Percentiles rank a stretch among this genome's conserved stretches.
Evolutionary conservation across 1,284 basidiomycete species (phyloP).

Genomic region (Puccinia coronata): DNA sequence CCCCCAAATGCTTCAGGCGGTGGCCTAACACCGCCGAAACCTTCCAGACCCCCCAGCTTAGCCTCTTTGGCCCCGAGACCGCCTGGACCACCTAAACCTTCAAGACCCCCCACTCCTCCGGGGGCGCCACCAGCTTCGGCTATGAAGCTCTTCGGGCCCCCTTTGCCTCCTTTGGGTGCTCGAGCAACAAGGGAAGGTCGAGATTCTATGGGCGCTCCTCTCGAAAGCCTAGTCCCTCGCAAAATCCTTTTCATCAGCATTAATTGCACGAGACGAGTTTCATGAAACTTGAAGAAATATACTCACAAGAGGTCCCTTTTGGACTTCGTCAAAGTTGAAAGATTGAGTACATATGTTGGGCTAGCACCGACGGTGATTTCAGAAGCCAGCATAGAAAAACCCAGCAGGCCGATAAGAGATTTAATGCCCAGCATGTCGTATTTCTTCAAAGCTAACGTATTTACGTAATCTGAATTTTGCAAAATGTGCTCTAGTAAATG

Average conservation of each 20-base stretch:
- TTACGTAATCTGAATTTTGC: background rate
- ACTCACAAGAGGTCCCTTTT: conserved; percentile 13
- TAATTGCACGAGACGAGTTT: background rate
- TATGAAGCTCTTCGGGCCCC: background rate
- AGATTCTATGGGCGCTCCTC: background rate
- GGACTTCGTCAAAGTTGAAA: background rate
- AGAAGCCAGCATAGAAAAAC: background rate
- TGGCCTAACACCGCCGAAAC: too few relatives aligned
- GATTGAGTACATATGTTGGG: background rate
- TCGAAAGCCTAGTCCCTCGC: background rate
- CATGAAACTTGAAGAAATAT: background rate
- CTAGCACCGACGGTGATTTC: conserved; percentile 9
- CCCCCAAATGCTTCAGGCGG: too few relatives aligned
- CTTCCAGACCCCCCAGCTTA: background rate
- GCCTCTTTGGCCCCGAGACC: background rate
- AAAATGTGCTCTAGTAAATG: background rate
- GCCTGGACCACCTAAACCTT: background rate
- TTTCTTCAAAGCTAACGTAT: background rate
- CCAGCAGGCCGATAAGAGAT: background rate
- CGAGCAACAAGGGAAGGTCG: background rate
- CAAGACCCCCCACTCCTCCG: background rate
- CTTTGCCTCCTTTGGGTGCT: background rate
- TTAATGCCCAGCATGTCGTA: conserved; percentile 5
- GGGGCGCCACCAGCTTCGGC: background rate
- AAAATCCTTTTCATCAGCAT: background rate